Base-by-base conservation (phyloP, 495 filamentous ascomycete species). In the Elasticomyces elasticus region DNA sequence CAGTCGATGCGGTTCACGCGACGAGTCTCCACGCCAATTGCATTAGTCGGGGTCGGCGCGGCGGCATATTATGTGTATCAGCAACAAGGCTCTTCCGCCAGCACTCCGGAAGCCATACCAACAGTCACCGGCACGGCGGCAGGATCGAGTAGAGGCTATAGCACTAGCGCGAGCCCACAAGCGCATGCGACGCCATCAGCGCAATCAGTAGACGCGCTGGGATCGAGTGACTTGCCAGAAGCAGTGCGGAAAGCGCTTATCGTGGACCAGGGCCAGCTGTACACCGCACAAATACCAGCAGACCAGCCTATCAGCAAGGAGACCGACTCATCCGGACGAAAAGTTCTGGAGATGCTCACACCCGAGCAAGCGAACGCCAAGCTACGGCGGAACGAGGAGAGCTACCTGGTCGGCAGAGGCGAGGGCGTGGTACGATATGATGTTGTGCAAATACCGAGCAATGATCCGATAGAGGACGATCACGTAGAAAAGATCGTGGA, bases 381-480 rank as follows among this genome's bases (percentile, higher is more conserved):
- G 72, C 73, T 99, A 47, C 77, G 94, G 40, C 81, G 84, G 66
- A 87, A 85, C 60, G 90, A 99, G 69, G 80, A 94, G 68, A 94
- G 88, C 40, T 96, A 90, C 67, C 66, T 89, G 22, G 88, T 99
- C 27, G 89, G 89, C 44, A 76, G 92, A 43, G 92, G 91, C 23
- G 78, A 86, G 64, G 92, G 92, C 17, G 90, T 99, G 31, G 81
- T 95, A 57, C 81, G 92, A 40, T 99, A 99, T 64, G 92, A 99
- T 68, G 75, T 95, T n/a, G 86, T 88, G 22, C 92, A 97, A 68
- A 77, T 97, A 53, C 84, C 89, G 1, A 94, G 87, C 68, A 99
- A 99, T 67, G 87, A 95, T 58, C 92, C 92, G 0, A 99, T 99
- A 55, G 92, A 99, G 70, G 92, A 99, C 64, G 92, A 99, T 64